Evolutionary conservation across 2,329 filamentous ascomycete species (phyloP).

Genomic region (Zelopaecilomyces penicillatus): DNA sequence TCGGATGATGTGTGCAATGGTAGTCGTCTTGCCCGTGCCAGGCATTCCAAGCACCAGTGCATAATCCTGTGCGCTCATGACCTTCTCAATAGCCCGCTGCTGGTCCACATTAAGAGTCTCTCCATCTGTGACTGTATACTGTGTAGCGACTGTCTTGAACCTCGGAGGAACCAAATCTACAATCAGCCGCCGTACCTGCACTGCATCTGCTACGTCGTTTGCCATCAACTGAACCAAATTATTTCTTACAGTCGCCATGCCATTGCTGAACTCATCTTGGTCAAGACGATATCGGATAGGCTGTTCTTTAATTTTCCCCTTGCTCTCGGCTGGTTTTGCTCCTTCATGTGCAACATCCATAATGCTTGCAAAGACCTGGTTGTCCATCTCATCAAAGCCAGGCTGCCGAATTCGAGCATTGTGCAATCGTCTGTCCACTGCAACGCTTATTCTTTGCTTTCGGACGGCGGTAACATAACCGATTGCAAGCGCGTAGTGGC

Average conservation of each 20-base stretch:
- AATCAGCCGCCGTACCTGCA: conserved; percentile 68
- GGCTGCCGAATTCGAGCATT: conserved; percentile 69
- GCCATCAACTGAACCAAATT: conserved; percentile 92
- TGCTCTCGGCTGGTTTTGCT: conserved; percentile 40
- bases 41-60: conserved; percentile 98
- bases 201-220: conserved; percentile 60
- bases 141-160: conserved; percentile 60
- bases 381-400: conserved; percentile 66
- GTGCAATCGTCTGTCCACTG: conserved; percentile 82
- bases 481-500: conserved; percentile 89
- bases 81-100: conserved; percentile 77
- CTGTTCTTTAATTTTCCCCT: conserved; percentile 42
- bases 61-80: conserved; percentile 93
- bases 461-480: conserved; percentile 78
- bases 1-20: conserved; percentile 93
- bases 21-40: conserved; percentile 95
- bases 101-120: conserved; percentile 80
- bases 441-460: conserved; percentile 70
- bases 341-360: conserved; percentile 68
- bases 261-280: conserved; percentile 97
- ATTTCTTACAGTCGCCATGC: conserved; percentile 90
- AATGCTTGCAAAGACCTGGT: conserved; percentile 83
- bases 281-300: conserved; percentile 75
- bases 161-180: conserved; percentile 66
- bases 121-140: conserved; percentile 53